Evolutionary conservation across 371 early-diverging fungal species (phyloP).

Genomic region (Zychaea mexicana): DNA sequence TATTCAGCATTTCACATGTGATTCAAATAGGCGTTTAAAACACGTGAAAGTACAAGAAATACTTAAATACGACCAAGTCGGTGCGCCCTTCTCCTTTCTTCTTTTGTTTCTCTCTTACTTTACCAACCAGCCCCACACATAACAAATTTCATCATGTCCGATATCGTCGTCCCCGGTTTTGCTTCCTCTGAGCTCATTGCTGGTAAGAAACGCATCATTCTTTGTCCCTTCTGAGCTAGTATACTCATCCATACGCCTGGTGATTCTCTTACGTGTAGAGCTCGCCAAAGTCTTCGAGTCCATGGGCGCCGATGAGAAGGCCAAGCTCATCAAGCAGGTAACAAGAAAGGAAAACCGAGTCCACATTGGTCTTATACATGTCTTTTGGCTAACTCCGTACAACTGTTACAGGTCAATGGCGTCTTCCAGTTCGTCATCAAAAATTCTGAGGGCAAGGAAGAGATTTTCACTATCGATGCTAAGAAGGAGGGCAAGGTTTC

Average conservation of each 20-base stretch:
- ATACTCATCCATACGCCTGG: neutral
- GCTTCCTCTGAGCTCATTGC: conserved; percentile 47
- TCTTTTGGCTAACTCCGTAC: too few relatives aligned
- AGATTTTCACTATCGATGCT: conserved; percentile 76
- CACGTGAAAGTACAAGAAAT: conserved; percentile 7
- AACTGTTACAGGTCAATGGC: conserved; percentile 65
- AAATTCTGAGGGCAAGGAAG: conserved; percentile 64
- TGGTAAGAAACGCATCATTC: neutral
- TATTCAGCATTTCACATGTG: conserved; percentile 9
- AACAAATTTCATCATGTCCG: conserved; percentile 30
- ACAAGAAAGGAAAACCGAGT: too few relatives aligned
- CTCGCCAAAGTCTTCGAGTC: conserved; percentile 38
- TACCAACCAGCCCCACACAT: neutral
- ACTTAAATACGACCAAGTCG: neutral
- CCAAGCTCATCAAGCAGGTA: conserved; percentile 48
- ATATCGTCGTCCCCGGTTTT: conserved; percentile 52
- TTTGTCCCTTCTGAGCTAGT: too few relatives aligned
- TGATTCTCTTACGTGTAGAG: too few relatives aligned
- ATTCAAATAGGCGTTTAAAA: neutral
- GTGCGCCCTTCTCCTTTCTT: neutral
- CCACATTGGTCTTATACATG: too few relatives aligned
- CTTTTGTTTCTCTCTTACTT: neutral
- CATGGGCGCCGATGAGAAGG: conserved; percentile 33
- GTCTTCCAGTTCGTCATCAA: conserved; percentile 86
- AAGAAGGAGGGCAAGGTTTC: conserved; percentile 67